Evolutionary conservation across 1,284 basidiomycete genomes (phyloP), one percentile per base, ranked within the genome.

Genomic region (Omphalotus olearius): DNA sequence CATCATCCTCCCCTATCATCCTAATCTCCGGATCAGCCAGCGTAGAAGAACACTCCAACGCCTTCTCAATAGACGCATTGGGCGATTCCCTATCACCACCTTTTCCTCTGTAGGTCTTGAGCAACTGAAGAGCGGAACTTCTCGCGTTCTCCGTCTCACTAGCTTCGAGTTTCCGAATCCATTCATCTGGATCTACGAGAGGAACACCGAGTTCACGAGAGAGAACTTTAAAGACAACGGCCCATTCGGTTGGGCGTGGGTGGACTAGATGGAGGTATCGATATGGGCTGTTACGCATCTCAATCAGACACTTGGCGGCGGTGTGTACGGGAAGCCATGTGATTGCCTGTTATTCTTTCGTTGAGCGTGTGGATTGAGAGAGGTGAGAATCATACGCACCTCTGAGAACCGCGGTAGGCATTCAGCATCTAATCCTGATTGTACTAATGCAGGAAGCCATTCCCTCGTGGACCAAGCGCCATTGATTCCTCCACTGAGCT

Each of bases 241-340:
- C 37, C 56, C 55, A 56, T 9, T 53, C 47, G 6, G 54, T 47
- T 3, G 59, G 57, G 4, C 47, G 38, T 2, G 59, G 59, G 45
- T 60, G 57, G 18, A 56, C 48, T 10, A 60, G 44, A 42, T 60
- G 55, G 7, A 59, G 36, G 35, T 51, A 36, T 10, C 28, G 17
- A 4, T 53, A 28, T 4, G 28, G 9, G 18, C 50, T 44, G 25
- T 47, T 25, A 4, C 55, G 50, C 48, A 63, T 46, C n/a, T 68
- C 67, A 17, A 66, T 54, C 6, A 68, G 45, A 26, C 59, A 59
- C 2, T 55, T 37, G 3, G 68, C 68, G 7, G 67, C 68, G 10
- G 54, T 46, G 45, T 69, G 56, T 23, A 65, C 54, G 11, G 66
- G 66, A 10, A 69, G 49, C 65, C 68, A 71, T 0, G 66, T 62